phyloP scores from a whole-genome alignment of 2,329 filamentous ascomycete genomes.

The Ophiostoma ips region DNA sequence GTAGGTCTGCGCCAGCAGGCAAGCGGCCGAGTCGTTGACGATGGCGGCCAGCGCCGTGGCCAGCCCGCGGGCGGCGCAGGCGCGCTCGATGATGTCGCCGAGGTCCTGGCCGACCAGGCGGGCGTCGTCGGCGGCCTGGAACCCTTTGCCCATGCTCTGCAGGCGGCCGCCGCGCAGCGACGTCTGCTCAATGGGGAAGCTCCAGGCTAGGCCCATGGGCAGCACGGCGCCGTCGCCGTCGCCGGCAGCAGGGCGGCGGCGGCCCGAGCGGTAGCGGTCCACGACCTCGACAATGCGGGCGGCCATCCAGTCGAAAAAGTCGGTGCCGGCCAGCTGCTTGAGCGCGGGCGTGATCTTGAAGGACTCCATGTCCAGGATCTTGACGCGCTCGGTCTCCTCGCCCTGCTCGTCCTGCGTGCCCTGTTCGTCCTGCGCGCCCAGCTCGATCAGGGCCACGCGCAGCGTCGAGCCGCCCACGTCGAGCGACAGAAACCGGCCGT shows the following conservation, averaged over 20 bases:
- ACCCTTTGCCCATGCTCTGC: conserved; percentile 52
- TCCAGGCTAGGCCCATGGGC: conserved; percentile 51
- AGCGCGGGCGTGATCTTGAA: conserved; percentile 43
- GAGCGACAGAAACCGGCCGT: conserved; percentile 45
- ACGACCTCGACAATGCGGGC: conserved; percentile 44
- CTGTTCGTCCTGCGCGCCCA: conserved; percentile 27
- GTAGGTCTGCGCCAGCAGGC: conserved; percentile 50
- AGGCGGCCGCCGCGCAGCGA: conserved; percentile 46
- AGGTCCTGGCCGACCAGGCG: conserved; percentile 45
- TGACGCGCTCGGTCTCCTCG: conserved; percentile 22
- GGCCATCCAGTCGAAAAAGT: conserved; percentile 58
- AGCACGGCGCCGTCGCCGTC: conserved; percentile 23
- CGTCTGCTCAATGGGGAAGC: conserved; percentile 56
- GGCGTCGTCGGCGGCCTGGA: conserved; percentile 43
- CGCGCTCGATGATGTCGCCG: conserved; percentile 40
- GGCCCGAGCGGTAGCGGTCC: conserved; percentile 24
- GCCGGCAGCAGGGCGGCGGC: background rate
- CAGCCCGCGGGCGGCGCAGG: conserved; percentile 37
- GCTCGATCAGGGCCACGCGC: conserved; percentile 48
- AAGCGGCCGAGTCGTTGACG: conserved; percentile 54
- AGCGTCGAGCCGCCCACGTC: conserved; percentile 59
- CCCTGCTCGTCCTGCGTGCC: conserved; percentile 16
- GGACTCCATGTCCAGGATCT: conserved; percentile 39
- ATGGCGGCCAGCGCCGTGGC: conserved; percentile 45
- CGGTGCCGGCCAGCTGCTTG: conserved; percentile 42